Percentiles rank a stretch among this genome's conserved stretches.
These are phyloP conservation scores for Mariannaea elegans DNA, from an alignment of 2,329 filamentous ascomycete species.

Conservation along the genomic window DNA sequence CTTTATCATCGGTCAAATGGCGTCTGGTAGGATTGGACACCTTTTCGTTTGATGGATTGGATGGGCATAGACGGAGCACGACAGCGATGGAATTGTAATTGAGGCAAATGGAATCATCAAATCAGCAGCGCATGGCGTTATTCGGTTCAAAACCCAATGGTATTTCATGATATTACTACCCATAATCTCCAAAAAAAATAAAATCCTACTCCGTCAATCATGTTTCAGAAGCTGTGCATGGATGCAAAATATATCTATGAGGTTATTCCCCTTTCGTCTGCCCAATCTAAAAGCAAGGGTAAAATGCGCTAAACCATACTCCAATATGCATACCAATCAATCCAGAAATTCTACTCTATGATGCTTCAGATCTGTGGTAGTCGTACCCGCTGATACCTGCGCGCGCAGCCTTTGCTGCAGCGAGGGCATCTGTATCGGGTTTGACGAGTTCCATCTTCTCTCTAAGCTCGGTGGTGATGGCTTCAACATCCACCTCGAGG, in stretches of 20 bases:
- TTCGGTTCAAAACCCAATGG: conserved; percentile 7
- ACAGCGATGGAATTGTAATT: conserved; percentile 13
- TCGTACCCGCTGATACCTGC: conserved; percentile 13
- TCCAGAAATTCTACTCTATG: not conserved
- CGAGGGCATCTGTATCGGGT: conserved; percentile 23
- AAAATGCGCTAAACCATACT: not conserved
- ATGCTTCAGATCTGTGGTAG: conserved; percentile 24
- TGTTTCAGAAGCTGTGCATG: not conserved
- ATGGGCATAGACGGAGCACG: conserved; percentile 17
- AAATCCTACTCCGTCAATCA: not conserved
- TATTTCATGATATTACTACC: conserved; percentile 11
- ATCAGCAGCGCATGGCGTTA: conserved; percentile 11
- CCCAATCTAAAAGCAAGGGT: not conserved
- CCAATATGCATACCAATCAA: not conserved
- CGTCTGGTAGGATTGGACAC: conserved; percentile 16
- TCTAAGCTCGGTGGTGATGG: conserved; percentile 78
- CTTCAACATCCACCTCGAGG: conserved; percentile 79
- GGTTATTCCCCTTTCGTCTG: not conserved
- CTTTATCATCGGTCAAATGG: conserved; percentile 4
- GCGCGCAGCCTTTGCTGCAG: conserved; percentile 30
- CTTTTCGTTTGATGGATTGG: not conserved
- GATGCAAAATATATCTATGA: not conserved
- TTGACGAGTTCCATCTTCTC: conserved; percentile 58
- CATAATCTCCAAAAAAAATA: conserved; percentile 9
- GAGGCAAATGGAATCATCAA: not conserved